Base-by-base conservation (phyloP, 129 eudicot genomes). In the Helianthus tuberosus region DNA sequence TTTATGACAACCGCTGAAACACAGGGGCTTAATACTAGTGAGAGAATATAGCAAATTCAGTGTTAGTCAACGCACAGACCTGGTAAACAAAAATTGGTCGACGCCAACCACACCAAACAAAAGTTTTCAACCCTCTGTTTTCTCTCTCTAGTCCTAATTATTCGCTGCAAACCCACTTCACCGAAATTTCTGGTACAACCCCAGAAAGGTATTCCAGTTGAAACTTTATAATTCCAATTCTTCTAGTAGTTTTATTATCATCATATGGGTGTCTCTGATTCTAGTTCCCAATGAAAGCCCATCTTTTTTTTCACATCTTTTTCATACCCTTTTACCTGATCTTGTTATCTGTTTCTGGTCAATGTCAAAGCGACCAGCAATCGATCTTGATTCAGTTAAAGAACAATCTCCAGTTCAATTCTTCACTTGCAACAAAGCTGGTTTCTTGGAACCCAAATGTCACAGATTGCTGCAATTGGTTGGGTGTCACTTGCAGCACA, bases 221-320 rank as follows among this genome's bases (percentile, higher is more conserved):
- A 67, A 44, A 25, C 39, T 5, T 55, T 55, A 43, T 25, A 39
- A 64, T 57, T 51, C 36, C 38, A 54, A 2, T 13, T 14, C 66
- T 39, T 52, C 16, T 12, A 66, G 11, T 43, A 66, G 59, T 39
- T 67, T 68, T 15, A 66, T 68, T 15, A 66, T 46, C 69, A 46
- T 72, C 83, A 46, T 79, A 58, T 79, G 78, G 74, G 74, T 71
- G 46, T 44, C 63, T 72, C 16, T n/a, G 7, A 64, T 35, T 79
- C 60, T 72, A 53, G 23, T 65, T 72, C 72, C 78, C 78, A 79
- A 79, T 79, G 83, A 79, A 59, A 64, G 57, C 62, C 69, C 83
- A 55, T 13, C 47, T 72, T 35, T 72, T 62, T 65, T 72, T 72
- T 72, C 78, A 79, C 38, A 29, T 72, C 55, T 79, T 79, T 35